Evolutionary conservation across 1,139 yeast species (phyloP), one percentile per base, ranked within the genome.

Genomic region (Pneumocystis murina): DNA sequence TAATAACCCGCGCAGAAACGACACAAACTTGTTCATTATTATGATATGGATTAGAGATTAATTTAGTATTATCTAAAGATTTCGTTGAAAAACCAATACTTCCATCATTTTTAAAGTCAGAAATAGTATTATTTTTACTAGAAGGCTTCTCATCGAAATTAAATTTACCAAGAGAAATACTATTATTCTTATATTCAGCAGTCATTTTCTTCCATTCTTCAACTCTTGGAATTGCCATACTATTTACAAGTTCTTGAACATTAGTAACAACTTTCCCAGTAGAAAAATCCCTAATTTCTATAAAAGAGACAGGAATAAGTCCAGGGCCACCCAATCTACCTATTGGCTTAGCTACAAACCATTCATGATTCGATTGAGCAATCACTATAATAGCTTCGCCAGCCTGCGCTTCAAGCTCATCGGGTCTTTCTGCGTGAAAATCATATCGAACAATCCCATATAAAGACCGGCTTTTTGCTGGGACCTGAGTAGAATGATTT

Each of bases 301-400:
- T 95, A 72, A 87, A 92, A 36, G 89, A 83, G 3, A 88, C 94
- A 0, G 98, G 98, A 14, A 92, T 95, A 65, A 92, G 79, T 0
- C 98, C 98, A 0, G 97, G 97, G 0, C 97, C 98, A 17, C 98
- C 98, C 62, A 92, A 78, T 63, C 97, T 79, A 67, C 94, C 95
- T 63, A 92, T 87, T 7, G 97, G 97, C 73, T 92, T 92, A 16
- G 97, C 97, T 65, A 92, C 94, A 71, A 90, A 91, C 98, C 98
- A 92, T 75, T 92, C 98, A 69, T 80, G 88, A 66, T 89, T 92
- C 71, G 92, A 95, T 75, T 91, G 97, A 1, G 98, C 98, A 75
- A 96, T 92, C 20, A 92, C 84, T 58, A 90, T 87, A 69, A 92
- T 81, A 70, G 88, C 86, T 72, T 92, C 98, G 48, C 97, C 97